These are phyloP conservation scores for Arabidopsis hybrid DNA, from an alignment of 441 rosid species.

Conservation along the genomic window DNA sequence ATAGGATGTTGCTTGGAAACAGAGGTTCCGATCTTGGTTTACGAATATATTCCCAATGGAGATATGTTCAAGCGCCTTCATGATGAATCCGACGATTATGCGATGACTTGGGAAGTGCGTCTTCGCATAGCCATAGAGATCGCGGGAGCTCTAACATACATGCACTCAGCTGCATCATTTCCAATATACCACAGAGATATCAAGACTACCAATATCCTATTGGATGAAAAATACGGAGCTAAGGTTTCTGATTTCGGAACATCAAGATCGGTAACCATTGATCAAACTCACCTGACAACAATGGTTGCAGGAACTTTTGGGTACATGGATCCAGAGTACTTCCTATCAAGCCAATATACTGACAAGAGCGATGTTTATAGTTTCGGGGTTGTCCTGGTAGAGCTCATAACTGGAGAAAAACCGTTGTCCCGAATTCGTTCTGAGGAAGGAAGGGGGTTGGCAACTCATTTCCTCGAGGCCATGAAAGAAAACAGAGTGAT, in stretches of 20 bases:
- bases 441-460: slow-evolving; percentile 34
- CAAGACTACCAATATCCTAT: slow-evolving; percentile 40
- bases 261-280: slow-evolving; percentile 37
- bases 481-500: slow-evolving; percentile 37
- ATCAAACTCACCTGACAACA: slow-evolving; percentile 49
- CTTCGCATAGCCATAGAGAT: slow-evolving; percentile 29
- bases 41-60: not conserved
- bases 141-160: slow-evolving; percentile 30
- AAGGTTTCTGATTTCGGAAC: slow-evolving; percentile 46
- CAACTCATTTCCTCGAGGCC: slow-evolving; percentile 32
- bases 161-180: slow-evolving; percentile 40
- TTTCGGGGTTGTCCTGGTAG: slow-evolving; percentile 37
- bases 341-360: slow-evolving; percentile 36
- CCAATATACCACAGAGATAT: slow-evolving; percentile 43
- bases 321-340: slow-evolving; percentile 49
- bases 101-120: slow-evolving; percentile 40
- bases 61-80: slow-evolving; percentile 31
- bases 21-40: slow-evolving; percentile 5
- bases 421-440: slow-evolving; percentile 1
- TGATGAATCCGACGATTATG: slow-evolving; percentile 31
- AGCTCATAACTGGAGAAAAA: slow-evolving; percentile 38
- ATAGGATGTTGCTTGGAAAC: not conserved
- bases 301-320: slow-evolving; percentile 46
- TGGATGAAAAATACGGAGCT: slow-evolving; percentile 32
- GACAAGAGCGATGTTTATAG: slow-evolving; percentile 43